phyloP scores from a whole-genome alignment of 257 asterid genomes.

The Solanum clarkiae region DNA sequence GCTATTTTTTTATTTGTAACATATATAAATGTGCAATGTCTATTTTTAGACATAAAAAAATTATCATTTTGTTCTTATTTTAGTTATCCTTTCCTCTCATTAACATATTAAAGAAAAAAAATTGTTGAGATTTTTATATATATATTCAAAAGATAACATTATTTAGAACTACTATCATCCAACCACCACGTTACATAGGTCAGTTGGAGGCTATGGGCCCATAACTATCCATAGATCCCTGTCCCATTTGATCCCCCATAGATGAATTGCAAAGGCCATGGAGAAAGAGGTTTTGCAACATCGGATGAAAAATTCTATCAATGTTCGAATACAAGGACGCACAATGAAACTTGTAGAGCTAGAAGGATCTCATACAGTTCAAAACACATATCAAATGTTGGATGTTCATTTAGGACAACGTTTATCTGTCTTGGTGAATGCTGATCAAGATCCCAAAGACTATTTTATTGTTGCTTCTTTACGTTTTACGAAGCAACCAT shows the following conservation, averaged over 20 bases:
- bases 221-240: constrained; percentile 1
- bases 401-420: constrained; percentile 1
- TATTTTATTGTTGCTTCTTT: neutral
- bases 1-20: neutral
- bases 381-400: neutral
- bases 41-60: neutral
- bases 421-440: neutral
- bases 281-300: constrained; percentile 3
- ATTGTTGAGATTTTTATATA: neutral
- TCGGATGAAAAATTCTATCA: neutral
- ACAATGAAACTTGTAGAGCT: neutral
- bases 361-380: neutral
- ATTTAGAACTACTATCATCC: neutral
- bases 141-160: neutral
- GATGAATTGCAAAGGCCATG: no score
- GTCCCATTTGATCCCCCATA: neutral
- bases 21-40: neutral
- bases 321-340: neutral
- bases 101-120: neutral
- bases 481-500: neutral
- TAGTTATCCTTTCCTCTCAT: neutral
- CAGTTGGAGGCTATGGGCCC: constrained; percentile 1
- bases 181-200: neutral
- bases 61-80: neutral
- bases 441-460: constrained; percentile 1